phyloP scores from a whole-genome alignment of 2,329 filamentous ascomycete genomes.

The Fusarium circinatum region DNA sequence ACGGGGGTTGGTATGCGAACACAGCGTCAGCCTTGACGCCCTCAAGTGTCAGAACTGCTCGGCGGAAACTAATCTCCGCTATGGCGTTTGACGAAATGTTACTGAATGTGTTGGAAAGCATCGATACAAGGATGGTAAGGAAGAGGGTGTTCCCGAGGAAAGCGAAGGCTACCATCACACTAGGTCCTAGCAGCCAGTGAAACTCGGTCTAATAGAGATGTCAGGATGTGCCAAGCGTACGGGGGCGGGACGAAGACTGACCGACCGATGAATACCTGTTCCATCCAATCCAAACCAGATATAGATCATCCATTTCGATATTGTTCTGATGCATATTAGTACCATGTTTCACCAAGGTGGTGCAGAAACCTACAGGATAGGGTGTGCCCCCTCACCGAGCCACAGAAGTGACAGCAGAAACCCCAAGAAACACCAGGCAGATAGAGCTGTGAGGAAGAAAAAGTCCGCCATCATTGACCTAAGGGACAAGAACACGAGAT shows the following conservation, averaged over 20 bases:
- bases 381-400: constrained; percentile 74
- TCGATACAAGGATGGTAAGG: constrained; percentile 88
- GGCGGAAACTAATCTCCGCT: constrained; percentile 85
- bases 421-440: constrained; percentile 85
- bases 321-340: constrained; percentile 60
- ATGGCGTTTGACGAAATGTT: constrained; percentile 80
- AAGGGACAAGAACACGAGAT: constrained; percentile 83
- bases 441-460: constrained; percentile 77
- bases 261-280: constrained; percentile 68
- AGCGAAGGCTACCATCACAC: constrained; percentile 84
- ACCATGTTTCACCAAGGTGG: not conserved
- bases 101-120: constrained; percentile 85
- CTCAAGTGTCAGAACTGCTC: constrained; percentile 83
- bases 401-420: constrained; percentile 83
- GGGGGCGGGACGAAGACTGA: constrained; percentile 44
- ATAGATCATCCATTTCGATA: constrained; percentile 91
- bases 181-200: constrained; percentile 81
- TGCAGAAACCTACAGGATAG: constrained; percentile 60
- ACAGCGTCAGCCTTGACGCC: constrained; percentile 87
- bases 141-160: constrained; percentile 90
- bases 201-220: constrained; percentile 66
- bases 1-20: constrained; percentile 84
- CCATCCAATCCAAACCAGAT: constrained; percentile 92
- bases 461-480: constrained; percentile 90
- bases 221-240: constrained; percentile 3